Evolutionary conservation across 2,329 filamentous ascomycete genomes (phyloP).

Genomic region (Exophiala sp.): DNA sequence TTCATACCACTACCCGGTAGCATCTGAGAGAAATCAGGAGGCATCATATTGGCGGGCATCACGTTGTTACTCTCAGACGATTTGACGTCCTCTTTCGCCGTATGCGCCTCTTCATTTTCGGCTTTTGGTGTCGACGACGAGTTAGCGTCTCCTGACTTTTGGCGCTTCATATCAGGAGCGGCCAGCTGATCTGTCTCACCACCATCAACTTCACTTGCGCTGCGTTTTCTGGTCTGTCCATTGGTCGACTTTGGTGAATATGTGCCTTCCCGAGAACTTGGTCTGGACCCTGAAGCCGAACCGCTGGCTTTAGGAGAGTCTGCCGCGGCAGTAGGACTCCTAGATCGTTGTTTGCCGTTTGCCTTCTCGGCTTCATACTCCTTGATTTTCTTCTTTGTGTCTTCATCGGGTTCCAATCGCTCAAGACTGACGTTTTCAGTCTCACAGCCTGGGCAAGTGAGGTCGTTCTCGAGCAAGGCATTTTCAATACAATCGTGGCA

Average conservation of each 20-base stretch:
- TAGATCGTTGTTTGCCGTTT: conserved; percentile 37
- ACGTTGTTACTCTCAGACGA: conserved; percentile 17
- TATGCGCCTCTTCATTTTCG: conserved; percentile 3
- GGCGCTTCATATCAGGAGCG: conserved; percentile 38
- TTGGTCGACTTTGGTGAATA: conserved; percentile 22
- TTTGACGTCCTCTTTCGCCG: conserved; percentile 6
- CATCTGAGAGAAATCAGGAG: conserved; percentile 29
- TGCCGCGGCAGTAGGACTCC: conserved; percentile 26
- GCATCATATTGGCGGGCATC: conserved; percentile 32
- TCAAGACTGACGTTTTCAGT: conserved; percentile 89
- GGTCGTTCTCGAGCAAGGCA: conserved; percentile 96
- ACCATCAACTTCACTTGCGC: conserved; percentile 60
- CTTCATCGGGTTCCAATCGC: conserved; percentile 77
- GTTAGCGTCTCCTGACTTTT: conserved; percentile 39
- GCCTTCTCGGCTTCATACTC: conserved; percentile 57
- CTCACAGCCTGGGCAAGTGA: conserved; percentile 87
- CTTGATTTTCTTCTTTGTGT: conserved; percentile 70
- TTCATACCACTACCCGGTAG: conserved; percentile 26
- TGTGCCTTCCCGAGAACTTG: conserved; percentile 22
- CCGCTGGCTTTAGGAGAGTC: conserved; percentile 20
- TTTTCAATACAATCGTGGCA: conserved; percentile 99
- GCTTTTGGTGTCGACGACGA: conserved; percentile 36
- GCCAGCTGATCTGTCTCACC: conserved; percentile 50
- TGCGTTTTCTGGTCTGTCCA: conserved; percentile 64
- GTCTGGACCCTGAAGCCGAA: conserved; percentile 11